Conservation (phyloP, 1,284 basidiomycete species). For the Apiotrichum sp. region DNA sequence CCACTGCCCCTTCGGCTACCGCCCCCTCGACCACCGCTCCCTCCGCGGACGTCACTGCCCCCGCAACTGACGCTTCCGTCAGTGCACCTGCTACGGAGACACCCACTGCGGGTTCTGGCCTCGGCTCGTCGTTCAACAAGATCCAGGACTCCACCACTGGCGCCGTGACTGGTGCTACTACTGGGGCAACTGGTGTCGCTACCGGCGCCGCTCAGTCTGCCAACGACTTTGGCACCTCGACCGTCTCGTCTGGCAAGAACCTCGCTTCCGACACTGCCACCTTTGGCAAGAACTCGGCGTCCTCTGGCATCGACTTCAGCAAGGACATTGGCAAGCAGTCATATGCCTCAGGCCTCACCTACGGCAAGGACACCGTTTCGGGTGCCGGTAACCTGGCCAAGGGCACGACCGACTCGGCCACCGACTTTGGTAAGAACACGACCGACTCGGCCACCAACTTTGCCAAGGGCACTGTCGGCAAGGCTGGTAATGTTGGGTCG, state of each 20-base stretch:
- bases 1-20: not conserved
- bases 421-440: slow-evolving; percentile 5
- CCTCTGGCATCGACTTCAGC: not conserved
- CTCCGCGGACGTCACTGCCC: not conserved
- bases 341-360: not conserved
- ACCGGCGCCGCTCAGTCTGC: not conserved
- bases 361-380: not conserved
- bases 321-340: slow-evolving; percentile 2
- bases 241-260: not conserved
- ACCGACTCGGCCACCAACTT: not conserved
- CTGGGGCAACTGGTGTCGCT: not conserved
- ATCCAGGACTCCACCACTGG: not conserved
- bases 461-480: not conserved
- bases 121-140: not conserved
- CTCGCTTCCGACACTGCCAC: not conserved
- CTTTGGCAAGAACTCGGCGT: slow-evolving; percentile 2
- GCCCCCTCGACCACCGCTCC: not conserved
- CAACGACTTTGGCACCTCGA: slow-evolving; percentile 1
- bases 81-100: not conserved
- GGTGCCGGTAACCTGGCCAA: not conserved
- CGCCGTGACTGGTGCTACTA: not conserved
- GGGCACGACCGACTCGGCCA: not conserved
- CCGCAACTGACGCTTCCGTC: not conserved
- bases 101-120: not conserved
- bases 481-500: not conserved